Conservation (phyloP, 441 rosid species). For the Erodium texanum region DNA sequence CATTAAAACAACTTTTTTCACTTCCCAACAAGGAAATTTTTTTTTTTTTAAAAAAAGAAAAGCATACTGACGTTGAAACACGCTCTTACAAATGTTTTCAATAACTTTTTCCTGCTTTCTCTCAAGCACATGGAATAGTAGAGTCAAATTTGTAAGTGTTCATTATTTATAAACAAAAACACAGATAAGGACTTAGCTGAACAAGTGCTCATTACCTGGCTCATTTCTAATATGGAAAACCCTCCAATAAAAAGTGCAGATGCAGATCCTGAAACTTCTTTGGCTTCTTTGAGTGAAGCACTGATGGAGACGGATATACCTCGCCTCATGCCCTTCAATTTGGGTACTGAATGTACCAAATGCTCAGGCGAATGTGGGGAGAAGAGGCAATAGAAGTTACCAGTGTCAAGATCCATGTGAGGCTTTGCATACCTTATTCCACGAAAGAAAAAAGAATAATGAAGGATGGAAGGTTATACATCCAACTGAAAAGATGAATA, state of each 20-base stretch:
- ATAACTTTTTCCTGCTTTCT: too few relatives aligned
- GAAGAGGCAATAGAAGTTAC: constrained; percentile 63
- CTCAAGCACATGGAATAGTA: too few relatives aligned
- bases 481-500: neutral
- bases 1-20: neutral
- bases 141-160: neutral
- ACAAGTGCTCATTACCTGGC: constrained; percentile 14
- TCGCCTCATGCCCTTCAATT: constrained; percentile 46
- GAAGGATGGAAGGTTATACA: constrained; percentile 13
- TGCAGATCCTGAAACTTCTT: constrained; percentile 62
- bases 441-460: constrained; percentile 15
- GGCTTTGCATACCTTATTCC: constrained; percentile 72
- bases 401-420: constrained; percentile 51
- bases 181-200: neutral
- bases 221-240: constrained; percentile 61
- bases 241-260: constrained; percentile 88
- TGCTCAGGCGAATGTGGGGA: constrained; percentile 90
- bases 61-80: neutral
- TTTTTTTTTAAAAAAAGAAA: too few relatives aligned
- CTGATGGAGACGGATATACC: constrained; percentile 50
- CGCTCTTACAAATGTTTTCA: too few relatives aligned
- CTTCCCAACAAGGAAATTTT: neutral
- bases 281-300: constrained; percentile 52
- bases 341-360: constrained; percentile 48
- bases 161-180: neutral